Base-by-base conservation (phyloP, 2,329 filamentous ascomycete species). In the Claviceps africana region DNA sequence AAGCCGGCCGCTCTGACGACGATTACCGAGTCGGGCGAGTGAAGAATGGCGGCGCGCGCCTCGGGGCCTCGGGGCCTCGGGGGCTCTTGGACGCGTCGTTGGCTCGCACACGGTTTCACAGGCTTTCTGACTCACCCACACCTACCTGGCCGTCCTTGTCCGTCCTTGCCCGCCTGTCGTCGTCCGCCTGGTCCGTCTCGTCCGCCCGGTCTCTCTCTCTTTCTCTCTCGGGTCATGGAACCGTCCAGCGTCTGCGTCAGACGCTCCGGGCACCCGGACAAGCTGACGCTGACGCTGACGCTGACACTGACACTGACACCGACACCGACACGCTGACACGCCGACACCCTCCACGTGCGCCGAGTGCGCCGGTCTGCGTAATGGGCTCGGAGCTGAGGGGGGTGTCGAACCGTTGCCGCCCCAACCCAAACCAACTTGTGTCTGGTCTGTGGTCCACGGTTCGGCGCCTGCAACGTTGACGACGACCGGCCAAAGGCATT, bases 1-100 rank as follows among this genome's bases (percentile, higher is more conserved):
- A 76, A 74, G 68, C 64, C 30, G 17, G 44, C 63, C 54, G 65
- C 68, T 60, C 79, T 82, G 70, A 70, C 76, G 50, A 72, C 77
- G 54, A 81, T 81, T 61, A 61, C 70, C 58, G 79, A 82, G 67
- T 46, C 66, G 52, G 48, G 54, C 52, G 57, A 63, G 53, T 57
- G 48, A 55, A 28, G 1, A 4, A 10, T n/a, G 48, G 8, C 17
- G 4, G 21, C 4, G 21, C 46, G 33, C 30, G 8, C 21, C 39
- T 6, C 13, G 5, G 22, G 13, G 25, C 21, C 4, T n/a, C n/a
- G n/a, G n/a, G 43, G 10, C 10, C 11, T 17, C 10, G 13, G 25
- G 15, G 25, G 10, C 39, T n/a, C 42, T 19, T 22, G n/a, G 40
- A 19, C 48, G 48, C 51, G 40, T 46, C 25, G 9, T 46, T 35